Percentiles rank a stretch among this genome's conserved stretches.
These are phyloP conservation scores for Tolypocladium pustulatum DNA, from an alignment of 2,329 filamentous ascomycete genomes.

Conservation along the genomic window DNA sequence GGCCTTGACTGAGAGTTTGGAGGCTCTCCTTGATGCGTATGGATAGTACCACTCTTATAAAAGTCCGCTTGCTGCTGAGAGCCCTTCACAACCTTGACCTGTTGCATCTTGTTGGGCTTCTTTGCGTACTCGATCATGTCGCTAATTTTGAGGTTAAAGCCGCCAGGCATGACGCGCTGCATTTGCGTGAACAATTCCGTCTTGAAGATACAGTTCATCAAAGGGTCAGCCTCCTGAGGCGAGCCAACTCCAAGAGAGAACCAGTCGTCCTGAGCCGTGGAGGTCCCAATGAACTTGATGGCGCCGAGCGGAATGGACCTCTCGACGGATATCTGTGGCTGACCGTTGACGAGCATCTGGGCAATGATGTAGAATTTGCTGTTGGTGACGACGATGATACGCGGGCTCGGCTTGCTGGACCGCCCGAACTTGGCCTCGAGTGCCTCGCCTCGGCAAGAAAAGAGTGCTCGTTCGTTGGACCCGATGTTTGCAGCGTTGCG, in stretches of 20 bases:
- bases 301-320: conserved; percentile 72
- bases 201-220: conserved; percentile 89
- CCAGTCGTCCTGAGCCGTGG: conserved; percentile 86
- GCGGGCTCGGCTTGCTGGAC: conserved; percentile 84
- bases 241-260: conserved; percentile 88
- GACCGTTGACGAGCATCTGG: conserved; percentile 71
- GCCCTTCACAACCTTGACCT: conserved; percentile 86
- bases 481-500: conserved; percentile 63
- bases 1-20: conserved; percentile 73
- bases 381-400: conserved; percentile 74
- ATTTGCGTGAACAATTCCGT: conserved; percentile 96
- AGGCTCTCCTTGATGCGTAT: conserved; percentile 76
- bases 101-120: conserved; percentile 86
- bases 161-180: conserved; percentile 65
- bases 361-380: conserved; percentile 83
- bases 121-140: conserved; percentile 91
- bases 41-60: conserved; percentile 90
- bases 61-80: conserved; percentile 64
- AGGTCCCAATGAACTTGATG: conserved; percentile 79
- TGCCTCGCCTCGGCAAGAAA: conserved; percentile 85
- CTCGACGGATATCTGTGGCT: conserved; percentile 73
- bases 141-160: conserved; percentile 72
- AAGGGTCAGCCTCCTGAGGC: conserved; percentile 82
- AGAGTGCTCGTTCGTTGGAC: conserved; percentile 65
- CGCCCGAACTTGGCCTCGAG: conserved; percentile 92